Evolutionary conservation across 225 moss, liverwort and hornwort genomes (phyloP).

Genomic region (Rhytidiadelphus loreus): DNA sequence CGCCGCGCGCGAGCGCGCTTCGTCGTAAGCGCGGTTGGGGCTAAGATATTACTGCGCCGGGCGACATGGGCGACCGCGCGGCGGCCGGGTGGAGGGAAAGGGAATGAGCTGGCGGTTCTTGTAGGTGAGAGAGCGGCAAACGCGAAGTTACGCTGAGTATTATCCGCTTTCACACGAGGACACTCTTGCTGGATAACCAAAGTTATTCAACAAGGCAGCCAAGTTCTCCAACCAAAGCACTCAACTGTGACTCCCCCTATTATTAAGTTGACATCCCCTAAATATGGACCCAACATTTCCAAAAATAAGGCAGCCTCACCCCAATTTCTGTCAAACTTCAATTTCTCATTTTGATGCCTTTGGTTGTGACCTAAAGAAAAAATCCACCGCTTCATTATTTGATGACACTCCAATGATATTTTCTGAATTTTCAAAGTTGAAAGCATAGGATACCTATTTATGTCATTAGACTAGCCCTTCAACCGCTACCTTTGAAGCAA

Average conservation of each 20-base stretch:
- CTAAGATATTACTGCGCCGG: background rate
- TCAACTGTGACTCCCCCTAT: background rate
- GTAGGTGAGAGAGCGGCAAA: background rate
- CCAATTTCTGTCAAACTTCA: background rate
- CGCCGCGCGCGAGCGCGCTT: background rate
- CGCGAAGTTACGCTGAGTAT: background rate
- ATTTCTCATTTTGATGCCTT: background rate
- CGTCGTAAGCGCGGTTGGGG: background rate
- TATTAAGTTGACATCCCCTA: no score
- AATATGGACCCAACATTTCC: background rate
- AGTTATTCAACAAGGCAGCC: background rate
- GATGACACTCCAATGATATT: rapidly evolving
- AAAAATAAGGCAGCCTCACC: background rate
- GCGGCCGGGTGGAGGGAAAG: background rate
- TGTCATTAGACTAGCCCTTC: no score
- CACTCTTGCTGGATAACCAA: background rate
- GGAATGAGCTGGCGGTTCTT: background rate
- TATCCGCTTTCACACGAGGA: background rate
- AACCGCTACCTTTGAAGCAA: rapidly evolving
- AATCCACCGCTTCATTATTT: rapidly evolving
- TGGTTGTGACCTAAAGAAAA: background rate
- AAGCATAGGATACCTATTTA: background rate
- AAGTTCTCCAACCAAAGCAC: background rate
- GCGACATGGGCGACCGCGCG: background rate
- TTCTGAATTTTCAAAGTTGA: background rate